Evolutionary conservation across 441 rosid genomes (phyloP), one percentile per base, ranked within the genome.

Genomic region (Gossypium aridum): DNA sequence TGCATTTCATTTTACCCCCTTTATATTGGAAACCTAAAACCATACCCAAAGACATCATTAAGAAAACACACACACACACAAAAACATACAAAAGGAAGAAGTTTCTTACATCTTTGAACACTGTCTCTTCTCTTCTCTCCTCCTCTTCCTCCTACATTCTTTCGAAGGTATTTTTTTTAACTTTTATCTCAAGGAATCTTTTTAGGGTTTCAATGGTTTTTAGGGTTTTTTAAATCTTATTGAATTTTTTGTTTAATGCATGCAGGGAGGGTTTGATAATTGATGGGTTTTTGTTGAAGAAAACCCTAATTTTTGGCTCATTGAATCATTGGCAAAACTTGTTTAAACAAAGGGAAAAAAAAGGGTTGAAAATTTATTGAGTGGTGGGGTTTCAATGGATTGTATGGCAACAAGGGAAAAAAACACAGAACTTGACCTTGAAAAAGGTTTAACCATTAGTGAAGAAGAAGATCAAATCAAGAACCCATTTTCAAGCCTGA

Each of bases 401-500:
- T 55, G 61, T 23, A 64, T 72, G 17, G 79, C 65, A 76, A 66
- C 70, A 3, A 53, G 16, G 37, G 86, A 64, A 10, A 77, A 73
- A 31, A 87, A 83, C 75, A 76, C 81, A 60, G 87, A 85, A 34
- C 81, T 85, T 77, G 97, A 91, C 87, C 91, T 92, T 16, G 99
- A 96, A 81, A 83, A 80, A 68, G 93, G 91, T 34, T 37, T 73
- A 9, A 14, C 66, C 0, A 75, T 73, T 77, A 79, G 73, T 74
- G 80, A 59, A 70, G 81, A 66, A 73, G 85, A 85, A 53, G 81
- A 26, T 25, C 59, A 57, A 53, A 49, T 14, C 1, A 49, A 76
- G 69, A 65, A 80, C 77, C 34, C 61, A 71, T n/a, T 49, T 74
- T 64, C 34, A 0, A 80, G 76, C 60, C 63, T 79, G 23, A 80